These are phyloP conservation scores for Rhazya stricta DNA, from an alignment of 257 asterid genomes.

Conservation along the genomic window DNA sequence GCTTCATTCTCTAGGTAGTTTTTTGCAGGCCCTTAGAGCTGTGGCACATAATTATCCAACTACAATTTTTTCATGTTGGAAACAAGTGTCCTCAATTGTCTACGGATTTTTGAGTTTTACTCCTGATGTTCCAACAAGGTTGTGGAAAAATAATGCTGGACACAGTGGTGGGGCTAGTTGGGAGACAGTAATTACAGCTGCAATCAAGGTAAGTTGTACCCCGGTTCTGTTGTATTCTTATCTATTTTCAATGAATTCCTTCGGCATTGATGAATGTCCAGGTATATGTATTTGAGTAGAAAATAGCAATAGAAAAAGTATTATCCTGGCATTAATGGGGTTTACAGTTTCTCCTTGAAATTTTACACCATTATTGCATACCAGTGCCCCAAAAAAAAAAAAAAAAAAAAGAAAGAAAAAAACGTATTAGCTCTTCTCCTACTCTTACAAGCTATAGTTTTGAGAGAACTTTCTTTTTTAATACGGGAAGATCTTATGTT, in stretches of 20 bases:
- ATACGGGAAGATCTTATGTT: background rate
- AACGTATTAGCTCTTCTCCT: background rate
- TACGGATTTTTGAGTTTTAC: constrained; percentile 42
- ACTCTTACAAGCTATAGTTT: background rate
- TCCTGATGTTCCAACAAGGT: constrained; percentile 41
- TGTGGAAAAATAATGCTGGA: constrained; percentile 54
- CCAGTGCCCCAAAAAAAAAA: too few species aligned
- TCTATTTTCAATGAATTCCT: constrained; percentile 7
- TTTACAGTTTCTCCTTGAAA: background rate
- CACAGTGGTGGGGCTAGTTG: constrained; percentile 41
- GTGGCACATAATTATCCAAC: constrained; percentile 89
- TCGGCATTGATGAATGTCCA: background rate
- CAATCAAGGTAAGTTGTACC: constrained; percentile 57
- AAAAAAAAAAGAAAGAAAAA: too few species aligned
- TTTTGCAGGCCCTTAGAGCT: constrained; percentile 81
- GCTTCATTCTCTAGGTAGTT: constrained; percentile 6
- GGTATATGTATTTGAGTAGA: background rate
- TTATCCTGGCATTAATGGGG: constrained; percentile 4
- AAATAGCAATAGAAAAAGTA: background rate
- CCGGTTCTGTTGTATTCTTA: constrained; percentile 10
- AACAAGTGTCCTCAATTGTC: constrained; percentile 51
- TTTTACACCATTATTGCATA: background rate
- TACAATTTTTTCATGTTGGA: constrained; percentile 66
- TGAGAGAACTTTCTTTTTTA: background rate
- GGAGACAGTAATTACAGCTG: constrained; percentile 77